Evolutionary conservation across 75 land plant genomes (phyloP), one percentile per base, ranked within the genome.

Genomic region (Larix kaempferi): DNA sequence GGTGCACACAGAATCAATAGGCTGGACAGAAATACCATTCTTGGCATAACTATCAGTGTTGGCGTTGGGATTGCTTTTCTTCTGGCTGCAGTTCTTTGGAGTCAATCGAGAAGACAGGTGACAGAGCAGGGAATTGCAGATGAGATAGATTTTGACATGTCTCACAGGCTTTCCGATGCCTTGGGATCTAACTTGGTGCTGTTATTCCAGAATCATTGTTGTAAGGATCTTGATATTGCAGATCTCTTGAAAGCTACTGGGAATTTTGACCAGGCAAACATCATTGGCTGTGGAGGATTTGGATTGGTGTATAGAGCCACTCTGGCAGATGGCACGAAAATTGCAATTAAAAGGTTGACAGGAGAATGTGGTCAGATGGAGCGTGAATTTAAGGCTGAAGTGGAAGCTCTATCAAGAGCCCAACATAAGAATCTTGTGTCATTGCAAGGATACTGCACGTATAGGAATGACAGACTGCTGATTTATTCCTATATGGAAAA

Each of bases 371-470:
- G 81, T 6, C 77, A 88, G 74, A 83, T 89, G 83, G n/a, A 85
- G 37, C 80, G 92, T 66, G 92, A 90, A 84, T 90, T 90, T 57
- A 82, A 81, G 76, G 90, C 92, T n/a, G 92, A 90, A 84, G 86
- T 90, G 33, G n/a, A n/a, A 77, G 85, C 83, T 65, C 84, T 90
- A 55, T 90, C 88, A 56, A 81, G 76, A 49, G 87, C 90, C 54
- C 78, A 83, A 52, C 92, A 90, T 75, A 59, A n/a, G 75, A 90
- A 90, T 73, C 83, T 90, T 54, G 92, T 90, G 37, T 64, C 88
- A 12, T 74, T 90, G 19, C 83, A 82, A 69, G 92, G 92, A 41
- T 90, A 88, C 63, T 90, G 87, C 65, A 76, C 77, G 71, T 80
- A 81, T 61, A 82, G 79, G 19, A 80, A 82, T 12, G 71, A 35